Evolutionary conservation across 441 rosid genomes (phyloP).

Genomic region (Pelargonium myrrhifolium): DNA sequence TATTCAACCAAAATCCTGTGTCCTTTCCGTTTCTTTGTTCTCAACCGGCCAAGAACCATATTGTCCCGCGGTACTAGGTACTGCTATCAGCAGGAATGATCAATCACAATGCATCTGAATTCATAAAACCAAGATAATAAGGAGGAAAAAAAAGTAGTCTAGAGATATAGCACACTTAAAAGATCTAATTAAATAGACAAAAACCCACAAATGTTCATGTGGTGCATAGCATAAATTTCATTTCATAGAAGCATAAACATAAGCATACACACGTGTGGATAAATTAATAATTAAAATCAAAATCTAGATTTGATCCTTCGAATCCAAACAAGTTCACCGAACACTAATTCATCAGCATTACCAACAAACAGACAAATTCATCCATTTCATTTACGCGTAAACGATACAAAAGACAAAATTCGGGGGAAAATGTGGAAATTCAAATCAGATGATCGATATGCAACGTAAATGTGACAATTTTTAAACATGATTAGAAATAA

Average conservation of each 20-base stretch:
- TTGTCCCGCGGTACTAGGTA: too few relatives aligned
- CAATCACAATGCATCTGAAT: conserved; percentile 1
- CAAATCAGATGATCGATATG: background rate
- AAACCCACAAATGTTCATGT: background rate
- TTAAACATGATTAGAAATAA: background rate
- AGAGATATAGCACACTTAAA: background rate
- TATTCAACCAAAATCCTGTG: conserved; percentile 49
- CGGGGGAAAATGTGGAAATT: background rate
- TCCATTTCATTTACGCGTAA: background rate
- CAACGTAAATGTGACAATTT: background rate
- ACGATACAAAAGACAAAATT: background rate
- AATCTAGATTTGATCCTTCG: background rate
- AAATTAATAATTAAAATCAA: background rate
- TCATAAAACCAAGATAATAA: conserved; percentile 2
- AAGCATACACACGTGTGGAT: too few relatives aligned
- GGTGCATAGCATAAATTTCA: background rate
- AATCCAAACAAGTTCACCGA: background rate
- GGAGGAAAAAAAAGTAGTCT: background rate
- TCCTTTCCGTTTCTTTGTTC: conserved; percentile 43
- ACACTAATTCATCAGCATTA: background rate
- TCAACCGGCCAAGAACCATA: conserved; percentile 58
- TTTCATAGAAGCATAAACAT: background rate
- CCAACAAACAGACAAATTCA: background rate
- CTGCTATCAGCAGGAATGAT: background rate
- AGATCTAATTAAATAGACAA: background rate